Conservation (phyloP, 2,329 filamentous ascomycete species). For the Paraconiothyrium brasiliense region DNA sequence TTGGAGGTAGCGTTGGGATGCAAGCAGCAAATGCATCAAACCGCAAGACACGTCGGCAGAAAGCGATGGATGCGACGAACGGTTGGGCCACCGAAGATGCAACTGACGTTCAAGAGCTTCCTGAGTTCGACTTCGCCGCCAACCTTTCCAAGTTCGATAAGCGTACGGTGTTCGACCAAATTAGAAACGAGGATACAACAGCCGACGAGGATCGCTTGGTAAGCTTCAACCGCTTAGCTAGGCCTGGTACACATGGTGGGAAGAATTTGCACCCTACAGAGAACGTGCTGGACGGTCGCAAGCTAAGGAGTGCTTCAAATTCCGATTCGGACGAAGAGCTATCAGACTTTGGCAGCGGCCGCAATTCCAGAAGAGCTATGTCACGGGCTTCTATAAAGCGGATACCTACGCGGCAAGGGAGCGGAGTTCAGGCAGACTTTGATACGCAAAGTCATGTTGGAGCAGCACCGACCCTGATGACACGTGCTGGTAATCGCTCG, state of each 20-base stretch:
- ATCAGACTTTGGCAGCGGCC: slow-evolving; percentile 50
- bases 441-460: slow-evolving; percentile 37
- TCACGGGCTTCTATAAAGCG: slow-evolving; percentile 52
- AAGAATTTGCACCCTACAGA: slow-evolving; percentile 94
- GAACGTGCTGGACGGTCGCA: slow-evolving; percentile 78
- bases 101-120: slow-evolving; percentile 90
- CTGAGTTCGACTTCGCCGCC: slow-evolving; percentile 91
- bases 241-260: slow-evolving; percentile 66
- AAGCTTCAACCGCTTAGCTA: slow-evolving; percentile 77
- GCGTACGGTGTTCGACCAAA: slow-evolving; percentile 87
- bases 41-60: slow-evolving; percentile 58
- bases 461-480: slow-evolving; percentile 41
- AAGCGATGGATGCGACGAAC: slow-evolving; percentile 68
- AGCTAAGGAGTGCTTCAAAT: slow-evolving; percentile 45
- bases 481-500: slow-evolving; percentile 40
- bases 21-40: slow-evolving; percentile 50
- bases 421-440: slow-evolving; percentile 50
- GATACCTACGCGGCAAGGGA: slow-evolving; percentile 51
- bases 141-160: slow-evolving; percentile 97
- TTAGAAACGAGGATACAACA: slow-evolving; percentile 85
- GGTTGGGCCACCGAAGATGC: slow-evolving; percentile 97
- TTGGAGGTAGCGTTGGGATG: slow-evolving; percentile 48
- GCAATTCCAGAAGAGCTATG: slow-evolving; percentile 50
- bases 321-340: slow-evolving; percentile 47
- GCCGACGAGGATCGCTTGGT: slow-evolving; percentile 93